Evolutionary conservation across 495 filamentous ascomycete genomes (phyloP), one percentile per base, ranked within the genome.

Genomic region (Emericellopsis terricola): DNA sequence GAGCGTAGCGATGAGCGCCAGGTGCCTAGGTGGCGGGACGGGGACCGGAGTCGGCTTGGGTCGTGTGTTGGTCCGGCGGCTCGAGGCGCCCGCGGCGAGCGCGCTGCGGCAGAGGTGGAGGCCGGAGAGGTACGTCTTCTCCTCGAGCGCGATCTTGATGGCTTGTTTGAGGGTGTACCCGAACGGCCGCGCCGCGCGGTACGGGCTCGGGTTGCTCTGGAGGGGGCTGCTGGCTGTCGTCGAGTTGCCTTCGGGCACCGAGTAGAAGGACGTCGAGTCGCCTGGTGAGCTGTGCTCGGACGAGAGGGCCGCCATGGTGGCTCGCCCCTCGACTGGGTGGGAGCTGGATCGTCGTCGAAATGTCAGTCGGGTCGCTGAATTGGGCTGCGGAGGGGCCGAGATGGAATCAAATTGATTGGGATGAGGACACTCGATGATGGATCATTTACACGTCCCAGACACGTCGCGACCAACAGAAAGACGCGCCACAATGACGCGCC

Each of bases 61-160:
- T 6, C 11, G 23, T 6, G 19, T 15, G 37, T 24, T 39, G 15
- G 23, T 19, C 28, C 24, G 38, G 31, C 26, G 34, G 40, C n/a
- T 45, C 17, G 57, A 55, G 27, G 51, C 44, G 14, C 71, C 72
- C 8, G 73, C 65, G 15, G 60, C 62, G 24, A 87, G 59, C 19
- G 81, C 64, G 36, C 64, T 69, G 6, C 65, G 54, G 28, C 91
- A 68, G 15, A 92, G 67, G 21, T 56, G 62, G 19, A 89, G 68
- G 19, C 77, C 80, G 49, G 71, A 68, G 1, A 20, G 52, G 82
- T 78, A 78, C 14, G 83, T 67, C 24, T 71, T 62, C 48, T 87
- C 81, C 46, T 85, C 80, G 3, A 87, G 58, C 49, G 29, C 55
- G 60, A 2, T 65, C 61, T 10, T 60, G 51, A 28, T 70, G 68